Percentiles rank a stretch among this genome's conserved stretches.
Evolutionary conservation across 192 early-diverging fungal genomes (phyloP).

Genomic region (Linnemannia schmuckeri): DNA sequence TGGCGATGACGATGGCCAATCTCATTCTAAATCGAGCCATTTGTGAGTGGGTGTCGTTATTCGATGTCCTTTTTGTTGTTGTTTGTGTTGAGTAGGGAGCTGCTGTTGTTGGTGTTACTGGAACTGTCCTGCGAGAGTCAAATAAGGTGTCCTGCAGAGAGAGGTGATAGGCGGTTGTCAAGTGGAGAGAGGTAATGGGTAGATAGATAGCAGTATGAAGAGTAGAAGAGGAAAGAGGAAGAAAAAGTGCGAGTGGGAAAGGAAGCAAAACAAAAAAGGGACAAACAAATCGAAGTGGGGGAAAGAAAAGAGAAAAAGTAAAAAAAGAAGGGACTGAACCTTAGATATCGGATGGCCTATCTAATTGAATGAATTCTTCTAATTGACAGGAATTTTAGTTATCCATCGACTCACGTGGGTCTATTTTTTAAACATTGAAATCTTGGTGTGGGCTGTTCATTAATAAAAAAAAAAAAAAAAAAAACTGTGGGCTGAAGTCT

Average conservation of each 20-base stretch:
- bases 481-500: background rate
- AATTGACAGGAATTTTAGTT: no score
- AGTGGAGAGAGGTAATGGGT: background rate
- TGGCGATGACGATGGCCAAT: slow-evolving; percentile 16
- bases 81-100: background rate
- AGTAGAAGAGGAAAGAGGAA: background rate
- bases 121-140: background rate
- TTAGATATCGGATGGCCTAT: background rate
- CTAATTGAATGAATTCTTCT: background rate
- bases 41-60: background rate
- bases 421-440: background rate
- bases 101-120: background rate
- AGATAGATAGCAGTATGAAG: background rate
- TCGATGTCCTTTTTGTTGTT: background rate
- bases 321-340: background rate
- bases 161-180: background rate
- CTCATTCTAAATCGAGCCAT: slow-evolving; percentile 16
- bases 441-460: background rate
- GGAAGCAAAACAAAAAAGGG: slow-evolving; percentile 11
- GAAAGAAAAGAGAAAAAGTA: background rate
- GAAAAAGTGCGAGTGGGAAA: background rate
- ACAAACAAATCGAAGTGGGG: background rate
- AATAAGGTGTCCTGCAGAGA: background rate
- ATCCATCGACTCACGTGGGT: background rate
- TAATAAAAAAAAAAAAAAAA: background rate